A percentile compares a stretch with the other conserved stretches of the same genome.
These are phyloP conservation scores for Sclerotinia minor DNA, from an alignment of 2,329 filamentous ascomycete species.

Conservation along the genomic window DNA sequence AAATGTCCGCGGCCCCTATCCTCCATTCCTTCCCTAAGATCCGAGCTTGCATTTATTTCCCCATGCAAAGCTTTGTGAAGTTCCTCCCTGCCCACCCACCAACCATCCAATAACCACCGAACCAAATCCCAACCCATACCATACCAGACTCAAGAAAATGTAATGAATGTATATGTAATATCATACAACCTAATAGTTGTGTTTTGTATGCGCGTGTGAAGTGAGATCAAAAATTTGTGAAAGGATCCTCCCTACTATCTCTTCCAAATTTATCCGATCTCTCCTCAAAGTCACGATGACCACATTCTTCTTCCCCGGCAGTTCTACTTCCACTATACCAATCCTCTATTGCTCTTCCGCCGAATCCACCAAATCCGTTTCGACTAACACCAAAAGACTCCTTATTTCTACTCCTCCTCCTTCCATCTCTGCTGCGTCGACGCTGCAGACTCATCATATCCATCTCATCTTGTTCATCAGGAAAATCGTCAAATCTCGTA, in stretches of 20 bases:
- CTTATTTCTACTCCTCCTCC: slow-evolving; percentile 37
- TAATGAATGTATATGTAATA: slow-evolving; percentile 20
- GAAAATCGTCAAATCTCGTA: slow-evolving; percentile 38
- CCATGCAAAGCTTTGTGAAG: slow-evolving; percentile 13
- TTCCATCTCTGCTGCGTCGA: slow-evolving; percentile 36
- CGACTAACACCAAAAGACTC: slow-evolving; percentile 38
- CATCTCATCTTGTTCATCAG: slow-evolving; percentile 42
- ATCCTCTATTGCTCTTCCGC: slow-evolving; percentile 51
- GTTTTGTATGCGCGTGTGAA: not conserved
- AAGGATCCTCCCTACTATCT: slow-evolving; percentile 57
- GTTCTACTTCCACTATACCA: slow-evolving; percentile 50
- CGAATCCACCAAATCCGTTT: slow-evolving; percentile 43
- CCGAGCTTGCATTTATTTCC: slow-evolving; percentile 10
- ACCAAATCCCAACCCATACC: not conserved
- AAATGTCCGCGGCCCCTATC: not conserved
- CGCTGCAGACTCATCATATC: slow-evolving; percentile 35
- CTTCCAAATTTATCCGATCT: slow-evolving; percentile 44
- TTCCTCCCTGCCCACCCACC: not conserved
- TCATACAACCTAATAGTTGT: slow-evolving; percentile 10
- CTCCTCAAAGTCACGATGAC: slow-evolving; percentile 35
- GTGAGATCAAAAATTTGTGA: slow-evolving; percentile 55
- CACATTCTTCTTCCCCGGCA: slow-evolving; percentile 55
- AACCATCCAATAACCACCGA: not conserved
- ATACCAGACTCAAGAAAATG: slow-evolving; percentile 23
- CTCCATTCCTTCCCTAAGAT: not conserved